Conservation (phyloP, 768 basidiomycete species). For the Boletus reticulatus region DNA sequence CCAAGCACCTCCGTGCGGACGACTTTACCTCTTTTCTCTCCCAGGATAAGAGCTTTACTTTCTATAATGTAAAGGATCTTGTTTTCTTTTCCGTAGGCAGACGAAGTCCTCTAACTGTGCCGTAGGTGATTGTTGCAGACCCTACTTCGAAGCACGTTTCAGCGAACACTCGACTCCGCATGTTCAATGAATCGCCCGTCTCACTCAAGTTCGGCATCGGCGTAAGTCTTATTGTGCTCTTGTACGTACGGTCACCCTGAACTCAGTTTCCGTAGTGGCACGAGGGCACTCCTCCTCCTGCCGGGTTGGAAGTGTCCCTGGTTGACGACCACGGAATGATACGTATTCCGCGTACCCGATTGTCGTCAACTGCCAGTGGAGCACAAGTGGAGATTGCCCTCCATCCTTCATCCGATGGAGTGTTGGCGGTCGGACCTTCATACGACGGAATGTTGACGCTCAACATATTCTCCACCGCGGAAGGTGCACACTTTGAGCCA, state of each 20-base stretch:
- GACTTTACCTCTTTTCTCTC: constrained; percentile 1
- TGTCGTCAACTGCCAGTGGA: neutral
- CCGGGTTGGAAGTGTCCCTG: constrained; percentile 4
- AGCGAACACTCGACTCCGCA: constrained; percentile 8
- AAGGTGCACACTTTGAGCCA: neutral
- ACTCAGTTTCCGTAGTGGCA: constrained; percentile 1
- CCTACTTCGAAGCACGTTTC: constrained; percentile 7
- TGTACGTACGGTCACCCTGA: neutral
- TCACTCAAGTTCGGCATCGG: neutral
- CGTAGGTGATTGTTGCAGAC: constrained; percentile 8
- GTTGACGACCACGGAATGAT: constrained; percentile 3
- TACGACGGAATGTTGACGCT: constrained; percentile 7
- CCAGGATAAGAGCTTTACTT: neutral
- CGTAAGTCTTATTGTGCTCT: neutral
- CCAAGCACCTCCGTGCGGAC: neutral
- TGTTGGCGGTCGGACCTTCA: neutral
- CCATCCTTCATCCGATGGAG: too few relatives aligned
- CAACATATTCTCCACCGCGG: neutral
- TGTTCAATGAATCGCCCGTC: neutral
- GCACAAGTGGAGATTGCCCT: neutral
- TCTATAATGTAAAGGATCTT: constrained; percentile 3
- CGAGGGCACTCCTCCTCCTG: neutral
- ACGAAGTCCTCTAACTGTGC: neutral
- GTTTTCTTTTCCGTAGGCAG: neutral
- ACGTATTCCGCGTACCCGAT: neutral